Evolutionary conservation across 1,139 yeast genomes (phyloP), one percentile per base, ranked within the genome.

Genomic region (Geotrichum aggregatum): DNA sequence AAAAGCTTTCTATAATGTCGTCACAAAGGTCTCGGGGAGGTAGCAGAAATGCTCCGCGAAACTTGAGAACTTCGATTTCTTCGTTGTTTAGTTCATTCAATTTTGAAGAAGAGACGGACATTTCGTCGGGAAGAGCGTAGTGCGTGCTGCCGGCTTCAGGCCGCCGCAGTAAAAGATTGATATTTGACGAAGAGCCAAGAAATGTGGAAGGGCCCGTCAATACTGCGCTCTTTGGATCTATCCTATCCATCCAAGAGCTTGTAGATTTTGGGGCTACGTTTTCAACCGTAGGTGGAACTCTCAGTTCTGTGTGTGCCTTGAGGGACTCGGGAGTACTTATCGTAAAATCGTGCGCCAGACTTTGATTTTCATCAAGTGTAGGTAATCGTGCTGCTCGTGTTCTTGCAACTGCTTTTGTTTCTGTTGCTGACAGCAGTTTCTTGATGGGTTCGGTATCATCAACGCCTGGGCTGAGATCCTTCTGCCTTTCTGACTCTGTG

Each of bases 21-120:
- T 79, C 79, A 52, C 87, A 77, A 16, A 84, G 71, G 42, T 77
- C 81, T 44, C 76, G 71, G 24, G 81, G 77, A 0, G 95, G 95
- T 40, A 86, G 66, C 44, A 78, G 69, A 62, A 86, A 85, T 3
- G 92, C 88, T 1, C 94, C 94, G 56, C 86, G 72, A 53, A 82
- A 64, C 62, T 82, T 79, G 58, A 86, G 72, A 52, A 84, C 78
- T 63, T 83, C 86, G 62, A 83, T 74, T 59, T 86, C 92, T 26
- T 80, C 84, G 4, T 82, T 77, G 63, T 83, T 88, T 52, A 83
- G 60, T 31, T 67, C 68, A 52, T 61, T 64, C 45, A 65, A 54
- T 14, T 68, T 59, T 13, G 66, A 54, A 1, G 59, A 56, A 1
- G 61, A 58, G n/a, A 59, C 60, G 1, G 65, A 55, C 14, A 59